phyloP scores from a whole-genome alignment of 331 rosid species.

The Ulmus americana region DNA sequence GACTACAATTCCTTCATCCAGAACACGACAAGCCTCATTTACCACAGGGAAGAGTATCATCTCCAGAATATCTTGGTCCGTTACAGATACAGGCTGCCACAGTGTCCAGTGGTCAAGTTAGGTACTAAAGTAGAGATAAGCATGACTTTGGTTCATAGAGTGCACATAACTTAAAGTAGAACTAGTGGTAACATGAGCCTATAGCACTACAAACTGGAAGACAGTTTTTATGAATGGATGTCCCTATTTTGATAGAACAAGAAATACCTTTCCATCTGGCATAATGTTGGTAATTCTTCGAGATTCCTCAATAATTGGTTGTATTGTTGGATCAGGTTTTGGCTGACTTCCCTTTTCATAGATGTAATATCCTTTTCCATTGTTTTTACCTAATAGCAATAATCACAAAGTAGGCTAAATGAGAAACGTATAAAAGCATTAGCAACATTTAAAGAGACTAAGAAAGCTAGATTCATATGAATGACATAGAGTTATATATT shows the following conservation, averaged over 20 bases:
- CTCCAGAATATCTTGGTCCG: conserved; percentile 87
- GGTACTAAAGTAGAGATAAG: conserved; percentile 9
- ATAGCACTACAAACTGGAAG: conserved; percentile 6
- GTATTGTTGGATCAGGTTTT: conserved; percentile 66
- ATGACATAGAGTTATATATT: conserved; percentile 11
- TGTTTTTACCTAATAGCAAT: conserved; percentile 62
- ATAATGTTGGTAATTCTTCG: conserved; percentile 50
- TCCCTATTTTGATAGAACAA: conserved; percentile 8
- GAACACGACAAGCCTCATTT: conserved; percentile 88
- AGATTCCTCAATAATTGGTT: conserved; percentile 68
- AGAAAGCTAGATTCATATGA: conserved; percentile 4
- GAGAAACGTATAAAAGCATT: conserved; percentile 24
- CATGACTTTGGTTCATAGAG: neutral
- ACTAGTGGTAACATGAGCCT: conserved; percentile 7
- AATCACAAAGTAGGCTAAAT: conserved; percentile 13
- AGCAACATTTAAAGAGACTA: conserved; percentile 3
- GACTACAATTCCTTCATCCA: conserved; percentile 73
- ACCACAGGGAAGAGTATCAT: conserved; percentile 89
- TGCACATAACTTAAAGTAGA: conserved; percentile 11
- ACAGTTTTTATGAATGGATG: neutral
- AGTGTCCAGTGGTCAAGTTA: conserved; percentile 14
- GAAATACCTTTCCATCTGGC: conserved; percentile 77
- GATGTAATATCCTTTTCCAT: conserved; percentile 75
- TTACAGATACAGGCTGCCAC: conserved; percentile 63
- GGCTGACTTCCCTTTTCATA: conserved; percentile 82